phyloP scores from a whole-genome alignment of 2,329 filamentous ascomycete genomes.

The Sclerotinia borealis region DNA sequence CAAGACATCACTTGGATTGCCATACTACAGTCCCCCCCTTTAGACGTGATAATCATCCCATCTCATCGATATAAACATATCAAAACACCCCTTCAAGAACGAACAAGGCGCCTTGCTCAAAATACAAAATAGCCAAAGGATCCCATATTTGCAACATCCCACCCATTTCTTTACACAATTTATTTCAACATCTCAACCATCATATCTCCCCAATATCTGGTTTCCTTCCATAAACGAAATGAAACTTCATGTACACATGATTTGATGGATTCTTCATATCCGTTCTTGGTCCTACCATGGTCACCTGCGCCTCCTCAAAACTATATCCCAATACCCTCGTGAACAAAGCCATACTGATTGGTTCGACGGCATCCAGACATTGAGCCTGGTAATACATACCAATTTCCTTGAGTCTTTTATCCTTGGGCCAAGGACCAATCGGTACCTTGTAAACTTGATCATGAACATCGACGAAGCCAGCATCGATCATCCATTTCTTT shows the following conservation, averaged over 20 bases:
- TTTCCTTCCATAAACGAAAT: slow-evolving; percentile 38
- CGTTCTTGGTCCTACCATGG: slow-evolving; percentile 41
- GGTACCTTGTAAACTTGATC: slow-evolving; percentile 30
- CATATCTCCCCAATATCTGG: neutral
- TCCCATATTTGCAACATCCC: neutral
- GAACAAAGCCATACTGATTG: slow-evolving; percentile 30
- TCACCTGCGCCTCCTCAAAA: slow-evolving; percentile 42
- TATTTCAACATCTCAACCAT: neutral
- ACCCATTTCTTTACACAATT: neutral
- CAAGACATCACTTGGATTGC: neutral
- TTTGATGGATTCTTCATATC: slow-evolving; percentile 38
- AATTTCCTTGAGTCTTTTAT: slow-evolving; percentile 13
- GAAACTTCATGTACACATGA: slow-evolving; percentile 49
- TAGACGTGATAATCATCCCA: neutral
- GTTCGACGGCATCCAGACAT: slow-evolving; percentile 10
- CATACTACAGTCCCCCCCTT: neutral
- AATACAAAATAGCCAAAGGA: neutral
- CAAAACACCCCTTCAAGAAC: neutral
- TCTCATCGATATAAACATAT: neutral
- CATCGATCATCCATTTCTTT: slow-evolving; percentile 39
- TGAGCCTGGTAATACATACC: slow-evolving; percentile 13
- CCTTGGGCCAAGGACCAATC: slow-evolving; percentile 47
- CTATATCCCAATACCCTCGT: slow-evolving; percentile 44
- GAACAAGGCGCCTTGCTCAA: neutral
- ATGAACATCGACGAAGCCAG: slow-evolving; percentile 46